Conservation (phyloP, 2,329 filamentous ascomycete species). For the Colletotrichum lupini region DNA sequence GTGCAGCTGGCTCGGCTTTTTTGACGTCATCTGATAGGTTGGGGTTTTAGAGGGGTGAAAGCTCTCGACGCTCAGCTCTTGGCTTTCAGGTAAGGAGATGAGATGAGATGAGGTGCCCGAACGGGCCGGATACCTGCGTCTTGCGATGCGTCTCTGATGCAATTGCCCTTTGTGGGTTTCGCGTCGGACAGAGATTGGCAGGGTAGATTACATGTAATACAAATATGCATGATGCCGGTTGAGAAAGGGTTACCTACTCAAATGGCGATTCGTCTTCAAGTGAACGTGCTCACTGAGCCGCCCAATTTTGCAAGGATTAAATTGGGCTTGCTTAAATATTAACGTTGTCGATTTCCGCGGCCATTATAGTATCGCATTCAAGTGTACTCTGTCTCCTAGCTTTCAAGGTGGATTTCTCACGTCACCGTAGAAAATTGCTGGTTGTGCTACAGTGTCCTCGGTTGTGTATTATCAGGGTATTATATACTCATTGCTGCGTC, state of each 20-base stretch:
- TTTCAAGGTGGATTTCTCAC: neutral
- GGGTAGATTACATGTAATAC: no score
- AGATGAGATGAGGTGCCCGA: neutral
- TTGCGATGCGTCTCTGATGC: neutral
- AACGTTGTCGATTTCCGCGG: no score
- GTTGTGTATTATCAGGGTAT: neutral
- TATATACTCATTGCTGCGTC: neutral
- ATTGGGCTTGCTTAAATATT: no score
- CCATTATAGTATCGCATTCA: no score
- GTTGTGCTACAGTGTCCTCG: neutral
- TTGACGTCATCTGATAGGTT: constrained; percentile 36
- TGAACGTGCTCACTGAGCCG: no score
- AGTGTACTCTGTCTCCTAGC: no score
- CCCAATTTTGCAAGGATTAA: no score
- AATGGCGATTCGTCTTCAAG: no score
- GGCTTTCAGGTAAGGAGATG: neutral
- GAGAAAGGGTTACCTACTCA: no score
- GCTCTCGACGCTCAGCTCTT: neutral
- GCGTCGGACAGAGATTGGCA: neutral
- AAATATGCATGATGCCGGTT: no score
- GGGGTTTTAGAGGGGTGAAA: neutral
- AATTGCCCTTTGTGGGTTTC: neutral
- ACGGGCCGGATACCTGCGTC: neutral
- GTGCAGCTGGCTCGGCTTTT: neutral
- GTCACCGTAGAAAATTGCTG: neutral